phyloP scores from a whole-genome alignment of 495 filamentous ascomycete species.

The Bryoglossum gracile region DNA sequence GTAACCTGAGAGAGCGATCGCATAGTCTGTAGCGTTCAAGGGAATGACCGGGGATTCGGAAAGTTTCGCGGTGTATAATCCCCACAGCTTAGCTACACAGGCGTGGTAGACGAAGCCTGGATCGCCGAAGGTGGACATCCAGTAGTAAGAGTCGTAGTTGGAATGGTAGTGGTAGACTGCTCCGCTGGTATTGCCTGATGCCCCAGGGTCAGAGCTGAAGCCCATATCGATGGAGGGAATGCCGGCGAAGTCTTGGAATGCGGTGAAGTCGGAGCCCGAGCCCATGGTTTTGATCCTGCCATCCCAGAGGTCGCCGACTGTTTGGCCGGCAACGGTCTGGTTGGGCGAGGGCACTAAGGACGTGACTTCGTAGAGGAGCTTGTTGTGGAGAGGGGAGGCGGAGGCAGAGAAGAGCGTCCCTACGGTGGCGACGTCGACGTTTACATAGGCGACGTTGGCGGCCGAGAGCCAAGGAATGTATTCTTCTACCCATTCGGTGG shows the following conservation, averaged over 20 bases:
- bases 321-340: constrained; percentile 68
- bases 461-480: constrained; percentile 75
- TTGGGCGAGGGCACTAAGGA: constrained; percentile 72
- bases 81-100: constrained; percentile 71
- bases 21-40: constrained; percentile 71
- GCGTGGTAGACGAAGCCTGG: constrained; percentile 78
- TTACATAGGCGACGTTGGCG: constrained; percentile 80
- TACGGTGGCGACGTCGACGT: constrained; percentile 76
- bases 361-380: constrained; percentile 63
- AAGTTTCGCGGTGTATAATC: constrained; percentile 70
- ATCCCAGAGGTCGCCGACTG: constrained; percentile 70
- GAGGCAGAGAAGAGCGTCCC: constrained; percentile 62
- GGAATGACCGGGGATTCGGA: constrained; percentile 72
- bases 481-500: constrained; percentile 95
- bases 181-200: constrained; percentile 25
- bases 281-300: constrained; percentile 60
- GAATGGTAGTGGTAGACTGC: constrained; percentile 73
- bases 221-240: constrained; percentile 79
- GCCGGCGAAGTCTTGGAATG: constrained; percentile 89
- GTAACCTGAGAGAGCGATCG: constrained; percentile 53
- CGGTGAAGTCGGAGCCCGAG: constrained; percentile 79
- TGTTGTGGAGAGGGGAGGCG: constrained; percentile 73
- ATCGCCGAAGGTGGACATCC: constrained; percentile 79
- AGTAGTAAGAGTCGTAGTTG: constrained; percentile 89
- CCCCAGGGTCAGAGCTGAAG: constrained; percentile 49